phyloP scores from a whole-genome alignment of 257 asterid species.

The Anisodus acutangulus region DNA sequence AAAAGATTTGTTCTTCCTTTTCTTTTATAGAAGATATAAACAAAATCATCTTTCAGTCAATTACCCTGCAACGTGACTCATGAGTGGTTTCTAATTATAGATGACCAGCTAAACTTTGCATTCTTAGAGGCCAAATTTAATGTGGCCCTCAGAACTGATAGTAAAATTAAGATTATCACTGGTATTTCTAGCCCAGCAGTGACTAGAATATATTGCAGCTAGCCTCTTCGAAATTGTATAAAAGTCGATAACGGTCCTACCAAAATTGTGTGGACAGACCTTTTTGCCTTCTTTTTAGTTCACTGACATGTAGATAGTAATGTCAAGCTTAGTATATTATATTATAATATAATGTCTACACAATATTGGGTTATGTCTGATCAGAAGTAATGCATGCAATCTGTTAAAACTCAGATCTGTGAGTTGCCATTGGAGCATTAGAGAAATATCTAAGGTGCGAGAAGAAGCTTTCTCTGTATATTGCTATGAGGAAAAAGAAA shows the following conservation, averaged over 20 bases:
- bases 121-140: too few relatives aligned
- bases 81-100: background rate
- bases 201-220: background rate
- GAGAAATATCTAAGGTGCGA: too few relatives aligned
- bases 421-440: too few relatives aligned
- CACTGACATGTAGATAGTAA: background rate
- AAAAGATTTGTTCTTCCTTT: background rate
- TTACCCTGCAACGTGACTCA: background rate
- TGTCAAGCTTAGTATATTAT: too few relatives aligned
- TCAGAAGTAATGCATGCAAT: background rate
- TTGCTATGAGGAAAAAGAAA: too few relatives aligned
- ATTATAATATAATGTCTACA: background rate
- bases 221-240: too few relatives aligned
- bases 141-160: background rate
- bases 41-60: background rate
- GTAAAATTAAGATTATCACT: background rate
- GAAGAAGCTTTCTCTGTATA: too few relatives aligned
- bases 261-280: constrained; percentile 20
- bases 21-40: background rate
- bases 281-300: background rate
- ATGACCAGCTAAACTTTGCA: too few relatives aligned
- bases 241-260: constrained; percentile 33
- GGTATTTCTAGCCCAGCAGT: background rate
- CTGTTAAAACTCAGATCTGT: background rate
- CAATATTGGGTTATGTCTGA: constrained; percentile 10